A percentile compares a stretch with the other conserved stretches of the same genome.
phyloP scores from a whole-genome alignment of 495 filamentous ascomycete genomes.

The Daldinia bambusicola region DNA sequence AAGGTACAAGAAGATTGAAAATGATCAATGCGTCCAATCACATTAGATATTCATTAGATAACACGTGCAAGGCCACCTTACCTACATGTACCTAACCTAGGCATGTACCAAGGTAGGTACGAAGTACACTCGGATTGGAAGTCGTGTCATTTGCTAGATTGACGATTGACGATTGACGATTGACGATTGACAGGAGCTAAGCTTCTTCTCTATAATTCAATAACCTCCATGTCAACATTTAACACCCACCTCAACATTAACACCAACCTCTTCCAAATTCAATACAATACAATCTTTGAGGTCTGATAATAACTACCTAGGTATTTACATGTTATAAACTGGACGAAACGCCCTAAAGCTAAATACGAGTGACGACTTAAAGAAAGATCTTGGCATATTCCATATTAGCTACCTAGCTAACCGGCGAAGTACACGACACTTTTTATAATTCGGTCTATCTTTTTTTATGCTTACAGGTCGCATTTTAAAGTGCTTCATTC shows the following conservation, averaged over 20 bases:
- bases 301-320: neutral
- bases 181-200: neutral
- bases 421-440: neutral
- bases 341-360: neutral
- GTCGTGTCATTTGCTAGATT: conserved; percentile 2
- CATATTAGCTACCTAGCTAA: neutral
- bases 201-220: conserved; percentile 4
- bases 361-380: neutral
- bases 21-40: neutral
- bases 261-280: neutral
- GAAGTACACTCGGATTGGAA: neutral
- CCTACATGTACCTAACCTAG: too few relatives aligned
- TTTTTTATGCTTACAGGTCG: neutral
- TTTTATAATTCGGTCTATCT: neutral
- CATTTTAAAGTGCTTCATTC: neutral
- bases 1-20: neutral
- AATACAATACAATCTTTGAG: neutral
- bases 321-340: neutral
- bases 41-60: neutral
- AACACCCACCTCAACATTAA: neutral
- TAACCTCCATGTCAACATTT: neutral
- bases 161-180: too few relatives aligned
- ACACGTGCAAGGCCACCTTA: conserved; percentile 23
- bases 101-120: neutral
- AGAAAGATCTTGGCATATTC: neutral